These are phyloP conservation scores for Apodospora peruviana DNA, from an alignment of 495 filamentous ascomycete genomes.

Conservation along the genomic window DNA sequence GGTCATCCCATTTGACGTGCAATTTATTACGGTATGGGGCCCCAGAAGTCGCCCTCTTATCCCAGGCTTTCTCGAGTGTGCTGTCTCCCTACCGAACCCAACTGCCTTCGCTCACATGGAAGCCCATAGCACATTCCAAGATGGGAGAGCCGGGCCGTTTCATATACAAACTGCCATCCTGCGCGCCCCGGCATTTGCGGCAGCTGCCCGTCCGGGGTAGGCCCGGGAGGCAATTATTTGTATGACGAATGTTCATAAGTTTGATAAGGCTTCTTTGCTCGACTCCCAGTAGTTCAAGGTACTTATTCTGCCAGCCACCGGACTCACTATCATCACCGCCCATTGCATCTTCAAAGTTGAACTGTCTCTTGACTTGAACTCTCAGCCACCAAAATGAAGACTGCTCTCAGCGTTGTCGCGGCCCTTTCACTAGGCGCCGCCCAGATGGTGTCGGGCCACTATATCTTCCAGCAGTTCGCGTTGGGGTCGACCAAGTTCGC, in stretches of 20 bases:
- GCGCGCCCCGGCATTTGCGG: constrained; percentile 21
- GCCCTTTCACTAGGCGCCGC: constrained; percentile 30
- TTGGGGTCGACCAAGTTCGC: constrained; percentile 39
- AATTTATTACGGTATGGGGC: constrained; percentile 18
- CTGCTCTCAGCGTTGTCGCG: constrained; percentile 19
- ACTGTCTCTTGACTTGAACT: no score
- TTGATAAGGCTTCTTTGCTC: no score
- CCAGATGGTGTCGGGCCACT: constrained; percentile 31
- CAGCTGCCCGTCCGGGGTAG: constrained; percentile 6
- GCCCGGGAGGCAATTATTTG: no score
- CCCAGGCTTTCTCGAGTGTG: constrained; percentile 8
- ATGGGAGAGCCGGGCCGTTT: constrained; percentile 18
- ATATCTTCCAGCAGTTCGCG: constrained; percentile 46
- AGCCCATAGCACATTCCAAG: neutral
- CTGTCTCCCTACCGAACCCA: no score
- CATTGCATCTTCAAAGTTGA: no score
- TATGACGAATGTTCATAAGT: no score
- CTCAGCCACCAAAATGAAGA: constrained; percentile 36
- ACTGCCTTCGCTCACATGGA: neutral
- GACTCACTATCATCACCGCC: neutral
- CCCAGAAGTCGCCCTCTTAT: constrained; percentile 1
- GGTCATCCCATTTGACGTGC: constrained; percentile 12
- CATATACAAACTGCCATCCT: constrained; percentile 16
- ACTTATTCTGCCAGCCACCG: neutral
- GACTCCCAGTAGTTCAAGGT: neutral